These are phyloP conservation scores for Sanchytrium tribonematis DNA, from an alignment of 371 early-diverging fungal genomes.

Conservation along the genomic window DNA sequence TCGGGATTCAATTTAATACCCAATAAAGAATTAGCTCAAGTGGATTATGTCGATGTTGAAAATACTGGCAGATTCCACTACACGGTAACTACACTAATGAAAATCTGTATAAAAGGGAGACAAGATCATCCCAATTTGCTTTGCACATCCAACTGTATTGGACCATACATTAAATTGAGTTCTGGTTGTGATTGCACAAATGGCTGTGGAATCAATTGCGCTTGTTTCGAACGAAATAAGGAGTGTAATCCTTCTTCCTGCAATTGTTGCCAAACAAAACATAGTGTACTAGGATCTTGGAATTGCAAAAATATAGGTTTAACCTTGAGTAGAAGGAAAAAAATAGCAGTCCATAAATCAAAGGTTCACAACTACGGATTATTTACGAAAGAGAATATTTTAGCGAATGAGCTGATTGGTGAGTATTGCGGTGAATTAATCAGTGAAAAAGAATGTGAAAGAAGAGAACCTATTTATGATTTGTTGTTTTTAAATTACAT, in stretches of 20 bases:
- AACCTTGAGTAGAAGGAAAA: background rate
- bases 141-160: background rate
- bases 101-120: background rate
- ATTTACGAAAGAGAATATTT: background rate
- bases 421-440: slow-evolving; percentile 1
- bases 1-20: background rate
- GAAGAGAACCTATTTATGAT: background rate
- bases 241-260: background rate
- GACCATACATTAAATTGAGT: background rate
- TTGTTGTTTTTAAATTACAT: background rate
- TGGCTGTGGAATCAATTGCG: background rate
- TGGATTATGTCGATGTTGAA: background rate
- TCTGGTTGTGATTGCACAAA: slow-evolving; percentile 1
- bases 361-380: background rate
- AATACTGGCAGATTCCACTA: too few species aligned
- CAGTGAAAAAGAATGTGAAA: background rate
- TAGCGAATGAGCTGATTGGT: background rate
- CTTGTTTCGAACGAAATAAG: background rate
- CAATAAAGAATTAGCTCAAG: background rate
- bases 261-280: background rate
- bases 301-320: background rate
- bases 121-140: background rate
- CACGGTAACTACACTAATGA: background rate
- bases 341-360: background rate
- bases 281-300: background rate